Conservation (phyloP, 192 early-diverging fungal species). For the Piromyces finnis region DNA sequence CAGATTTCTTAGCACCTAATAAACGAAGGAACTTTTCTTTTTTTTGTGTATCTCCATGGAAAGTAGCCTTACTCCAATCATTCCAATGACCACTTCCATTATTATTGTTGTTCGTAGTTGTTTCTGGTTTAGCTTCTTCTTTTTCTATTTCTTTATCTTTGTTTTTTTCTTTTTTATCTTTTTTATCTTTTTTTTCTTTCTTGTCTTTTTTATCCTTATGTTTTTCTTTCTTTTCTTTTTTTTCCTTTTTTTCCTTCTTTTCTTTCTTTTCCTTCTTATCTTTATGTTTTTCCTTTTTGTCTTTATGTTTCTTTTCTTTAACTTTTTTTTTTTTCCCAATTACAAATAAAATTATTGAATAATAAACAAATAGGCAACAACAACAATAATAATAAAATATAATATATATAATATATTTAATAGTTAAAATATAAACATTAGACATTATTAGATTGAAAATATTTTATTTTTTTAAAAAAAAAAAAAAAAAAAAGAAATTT, state of each 20-base stretch:
- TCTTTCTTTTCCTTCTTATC: slow-evolving; percentile 5
- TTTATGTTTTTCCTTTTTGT: slow-evolving; percentile 2
- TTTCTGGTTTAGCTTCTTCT: slow-evolving; percentile 9
- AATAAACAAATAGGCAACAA: no score
- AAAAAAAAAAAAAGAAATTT: no score
- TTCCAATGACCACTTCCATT: slow-evolving; percentile 23
- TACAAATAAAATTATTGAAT: no score
- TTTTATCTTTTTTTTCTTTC: slow-evolving; percentile 4
- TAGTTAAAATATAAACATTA: no score
- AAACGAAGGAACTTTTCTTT: slow-evolving; percentile 46
- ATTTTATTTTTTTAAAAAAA: no score
- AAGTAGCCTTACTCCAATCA: slow-evolving; percentile 38
- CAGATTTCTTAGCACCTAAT: slow-evolving; percentile 32
- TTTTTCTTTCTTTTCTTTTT: background rate
- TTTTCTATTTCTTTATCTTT: slow-evolving; percentile 3
- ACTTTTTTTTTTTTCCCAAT: background rate
- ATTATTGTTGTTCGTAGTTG: background rate
- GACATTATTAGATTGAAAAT: no score
- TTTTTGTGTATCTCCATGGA: slow-evolving; percentile 26
- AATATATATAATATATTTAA: no score
- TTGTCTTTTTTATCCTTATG: slow-evolving; percentile 1
- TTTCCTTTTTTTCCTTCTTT: slow-evolving; percentile 6
- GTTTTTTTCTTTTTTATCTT: slow-evolving; percentile 4
- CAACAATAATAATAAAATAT: no score
- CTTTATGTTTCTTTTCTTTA: no score